Evolutionary conservation across 345 rosid species (phyloP).

Genomic region (Microthlaspi erraticum): DNA sequence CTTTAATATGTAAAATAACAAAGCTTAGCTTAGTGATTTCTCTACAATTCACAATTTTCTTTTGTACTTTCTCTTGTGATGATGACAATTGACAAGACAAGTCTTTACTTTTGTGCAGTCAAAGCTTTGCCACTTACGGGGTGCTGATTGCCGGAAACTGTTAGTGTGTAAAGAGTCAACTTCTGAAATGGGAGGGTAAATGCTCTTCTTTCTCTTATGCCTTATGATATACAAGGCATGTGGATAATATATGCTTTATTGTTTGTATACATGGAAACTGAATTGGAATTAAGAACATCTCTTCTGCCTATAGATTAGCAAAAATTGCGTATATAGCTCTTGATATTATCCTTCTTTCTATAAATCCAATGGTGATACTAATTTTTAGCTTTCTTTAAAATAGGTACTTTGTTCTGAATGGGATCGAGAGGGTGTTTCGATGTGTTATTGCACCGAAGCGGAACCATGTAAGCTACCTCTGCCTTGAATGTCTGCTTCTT

Average conservation of each 20-base stretch:
- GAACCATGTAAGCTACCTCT: conserved; percentile 75
- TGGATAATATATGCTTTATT: conserved; percentile 11
- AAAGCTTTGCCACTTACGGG: conserved; percentile 70
- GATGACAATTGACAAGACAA: conserved; percentile 2
- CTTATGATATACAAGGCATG: conserved; percentile 11
- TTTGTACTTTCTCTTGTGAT: conserved; percentile 4
- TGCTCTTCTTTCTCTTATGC: conserved; percentile 28
- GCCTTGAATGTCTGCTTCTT: neutral
- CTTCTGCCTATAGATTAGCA: conserved; percentile 11
- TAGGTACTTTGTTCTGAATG: conserved; percentile 89
- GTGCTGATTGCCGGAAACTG: conserved; percentile 61
- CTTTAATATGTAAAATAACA: conserved; percentile 7
- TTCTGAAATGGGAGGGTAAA: conserved; percentile 95
- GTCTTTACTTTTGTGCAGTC: conserved; percentile 61
- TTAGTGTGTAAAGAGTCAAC: conserved; percentile 76
- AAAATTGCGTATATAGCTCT: neutral
- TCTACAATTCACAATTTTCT: neutral
- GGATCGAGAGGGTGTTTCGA: conserved; percentile 94
- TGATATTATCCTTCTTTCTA: neutral
- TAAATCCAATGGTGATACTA: conserved; percentile 2
- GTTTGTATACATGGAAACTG: conserved; percentile 2
- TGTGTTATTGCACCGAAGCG: conserved; percentile 81
- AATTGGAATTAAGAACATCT: neutral
- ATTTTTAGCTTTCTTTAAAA: conserved; percentile 35
- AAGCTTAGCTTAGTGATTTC: conserved; percentile 18